Percentiles rank a stretch among this genome's conserved stretches.
Evolutionary conservation across 176 grass and related monocot genomes (phyloP).

Genomic region (Zea luxurians): DNA sequence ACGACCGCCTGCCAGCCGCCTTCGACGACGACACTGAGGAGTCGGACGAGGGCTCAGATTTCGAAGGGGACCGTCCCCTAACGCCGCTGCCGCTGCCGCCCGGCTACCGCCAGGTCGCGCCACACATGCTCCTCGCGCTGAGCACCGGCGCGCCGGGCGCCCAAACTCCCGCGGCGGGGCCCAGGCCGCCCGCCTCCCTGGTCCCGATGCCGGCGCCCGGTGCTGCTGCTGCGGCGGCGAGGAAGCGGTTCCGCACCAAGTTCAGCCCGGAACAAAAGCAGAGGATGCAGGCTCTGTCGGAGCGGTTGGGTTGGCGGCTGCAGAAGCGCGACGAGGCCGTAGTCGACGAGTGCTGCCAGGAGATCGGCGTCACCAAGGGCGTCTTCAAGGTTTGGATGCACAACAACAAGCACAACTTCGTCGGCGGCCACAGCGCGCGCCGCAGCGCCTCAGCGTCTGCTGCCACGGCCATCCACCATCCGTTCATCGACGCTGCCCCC

Average conservation of each 20-base stretch:
- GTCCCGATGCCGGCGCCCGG: neutral
- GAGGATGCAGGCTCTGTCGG: slow-evolving; percentile 79
- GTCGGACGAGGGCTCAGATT: slow-evolving; percentile 47
- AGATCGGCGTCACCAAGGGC: slow-evolving; percentile 72
- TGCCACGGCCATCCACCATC: neutral
- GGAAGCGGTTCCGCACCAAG: slow-evolving; percentile 81
- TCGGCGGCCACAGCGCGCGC: slow-evolving; percentile 50
- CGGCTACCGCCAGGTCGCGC: slow-evolving; percentile 32
- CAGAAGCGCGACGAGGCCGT: slow-evolving; percentile 72
- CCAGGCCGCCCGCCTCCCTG: neutral
- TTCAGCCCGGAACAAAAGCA: slow-evolving; percentile 86
- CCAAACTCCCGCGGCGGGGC: neutral
- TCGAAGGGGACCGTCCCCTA: slow-evolving; percentile 30
- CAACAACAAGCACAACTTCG: slow-evolving; percentile 96
- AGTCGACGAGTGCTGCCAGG: slow-evolving; percentile 66
- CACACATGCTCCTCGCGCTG: slow-evolving; percentile 70
- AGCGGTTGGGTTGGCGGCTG: slow-evolving; percentile 77
- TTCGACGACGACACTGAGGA: slow-evolving; percentile 40
- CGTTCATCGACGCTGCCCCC: neutral
- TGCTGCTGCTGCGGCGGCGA: neutral
- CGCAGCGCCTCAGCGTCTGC: slow-evolving; percentile 4
- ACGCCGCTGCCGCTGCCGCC: slow-evolving; percentile 23
- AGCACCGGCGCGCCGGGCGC: slow-evolving; percentile 28
- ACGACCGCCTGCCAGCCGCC: neutral
- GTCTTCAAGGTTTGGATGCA: slow-evolving; percentile 99